Evolutionary conservation across 768 basidiomycete genomes (phyloP), one percentile per base, ranked within the genome.

Genomic region (Leccinum fibrillosum): DNA sequence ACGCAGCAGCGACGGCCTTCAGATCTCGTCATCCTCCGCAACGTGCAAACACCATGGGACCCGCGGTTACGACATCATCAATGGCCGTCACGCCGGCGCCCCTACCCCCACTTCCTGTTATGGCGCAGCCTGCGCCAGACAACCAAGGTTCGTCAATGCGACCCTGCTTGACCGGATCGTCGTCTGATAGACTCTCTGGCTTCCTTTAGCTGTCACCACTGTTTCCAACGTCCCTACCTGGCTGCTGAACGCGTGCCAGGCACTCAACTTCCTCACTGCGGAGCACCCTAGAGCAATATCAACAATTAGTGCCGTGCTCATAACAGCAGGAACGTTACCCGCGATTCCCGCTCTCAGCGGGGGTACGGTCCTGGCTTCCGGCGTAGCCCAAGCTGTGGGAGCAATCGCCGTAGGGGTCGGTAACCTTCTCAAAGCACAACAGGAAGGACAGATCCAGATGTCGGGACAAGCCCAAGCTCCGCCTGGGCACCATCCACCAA

Each of bases 241-340:
- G 89, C 79, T 92, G 17, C 68, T 92, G 56, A 90, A 90, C 64
- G 89, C 90, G 1, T 86, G 86, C 63, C 83, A 78, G 50, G 89
- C 90, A 10, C 79, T 92, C 59, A 88, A 90, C 54, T 88, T 80
- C 73, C 82, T 92, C 54, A 83, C 83, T 10, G 80, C 77, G 59
- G 90, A 91, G 63, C 89, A 92, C 64, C 90, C 90, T 10, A 86
- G 86, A 68, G 82, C 77, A 5, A 85, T 90, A 86, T 85, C 82
- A 60, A 81, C 88, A 34, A 70, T 90, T 53, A 87, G 87, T 61
- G 89, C 89, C 7, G 83, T 92, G 53, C 81, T 92, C 58, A 88
- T 92, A 67, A 89, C 89, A 2, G 86, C 86, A 32, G 90, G 89
- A 35, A 85, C 86, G 32, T 77, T 92, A 45, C 89, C 89, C 1